Evolutionary conservation across 805 yeast genomes (phyloP).

Genomic region (Barnettozyma californica): DNA sequence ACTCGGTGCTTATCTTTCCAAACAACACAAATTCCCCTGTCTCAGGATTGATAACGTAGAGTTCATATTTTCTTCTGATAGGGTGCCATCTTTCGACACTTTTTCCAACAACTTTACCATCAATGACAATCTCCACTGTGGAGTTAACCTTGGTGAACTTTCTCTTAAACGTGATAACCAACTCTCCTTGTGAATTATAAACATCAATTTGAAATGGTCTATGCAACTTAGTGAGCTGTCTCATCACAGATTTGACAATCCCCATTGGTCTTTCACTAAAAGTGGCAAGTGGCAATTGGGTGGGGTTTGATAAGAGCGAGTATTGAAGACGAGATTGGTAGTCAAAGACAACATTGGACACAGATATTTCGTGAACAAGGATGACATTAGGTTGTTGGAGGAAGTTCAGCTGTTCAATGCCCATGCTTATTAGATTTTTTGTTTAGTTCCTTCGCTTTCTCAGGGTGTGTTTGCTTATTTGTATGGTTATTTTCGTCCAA

Average conservation of each 20-base stretch:
- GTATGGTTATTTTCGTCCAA: no score
- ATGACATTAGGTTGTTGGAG: background rate
- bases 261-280: background rate
- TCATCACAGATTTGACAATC: background rate
- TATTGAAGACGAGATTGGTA: background rate
- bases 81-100: conserved; percentile 2
- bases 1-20: background rate
- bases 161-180: background rate
- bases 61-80: conserved; percentile 2
- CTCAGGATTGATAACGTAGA: background rate
- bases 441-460: background rate
- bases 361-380: background rate
- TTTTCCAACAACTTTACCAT: conserved; percentile 3
- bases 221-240: background rate
- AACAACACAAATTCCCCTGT: background rate
- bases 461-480: no score
- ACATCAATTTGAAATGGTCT: conserved; percentile 3
- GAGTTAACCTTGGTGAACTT: conserved; percentile 1
- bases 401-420: background rate
- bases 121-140: background rate
- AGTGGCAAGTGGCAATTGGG: background rate
- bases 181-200: background rate
- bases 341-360: background rate
- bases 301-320: background rate
- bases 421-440: background rate